These are phyloP conservation scores for Spiraea crenata DNA, from an alignment of 331 rosid genomes.

Conservation along the genomic window DNA sequence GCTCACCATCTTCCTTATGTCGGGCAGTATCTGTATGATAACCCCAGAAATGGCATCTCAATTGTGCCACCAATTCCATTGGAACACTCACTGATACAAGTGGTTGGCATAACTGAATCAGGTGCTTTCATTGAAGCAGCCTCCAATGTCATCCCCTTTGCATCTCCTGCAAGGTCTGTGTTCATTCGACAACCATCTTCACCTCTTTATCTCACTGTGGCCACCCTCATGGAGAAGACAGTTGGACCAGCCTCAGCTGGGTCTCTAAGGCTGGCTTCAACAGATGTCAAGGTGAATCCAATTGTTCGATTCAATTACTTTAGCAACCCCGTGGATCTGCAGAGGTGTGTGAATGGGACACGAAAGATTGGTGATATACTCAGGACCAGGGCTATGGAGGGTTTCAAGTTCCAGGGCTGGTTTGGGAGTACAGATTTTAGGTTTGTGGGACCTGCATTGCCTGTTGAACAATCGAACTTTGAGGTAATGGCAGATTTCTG, in stretches of 20 bases:
- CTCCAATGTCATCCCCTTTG: constrained; percentile 64
- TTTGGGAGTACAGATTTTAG: constrained; percentile 52
- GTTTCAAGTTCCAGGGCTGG: constrained; percentile 57
- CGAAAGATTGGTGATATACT: constrained; percentile 58
- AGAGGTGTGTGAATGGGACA: constrained; percentile 72
- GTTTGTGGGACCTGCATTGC: constrained; percentile 68
- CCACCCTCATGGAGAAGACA: constrained; percentile 72
- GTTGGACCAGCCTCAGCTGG: constrained; percentile 66
- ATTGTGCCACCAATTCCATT: constrained; percentile 67
- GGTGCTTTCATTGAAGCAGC: constrained; percentile 90
- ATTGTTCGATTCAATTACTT: constrained; percentile 81
- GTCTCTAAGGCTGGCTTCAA: constrained; percentile 54
- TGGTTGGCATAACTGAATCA: constrained; percentile 71
- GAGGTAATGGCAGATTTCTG: constrained; percentile 67
- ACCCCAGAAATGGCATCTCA: constrained; percentile 78
- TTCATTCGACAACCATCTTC: constrained; percentile 51
- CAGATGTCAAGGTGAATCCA: constrained; percentile 55
- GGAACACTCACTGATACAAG: constrained; percentile 86
- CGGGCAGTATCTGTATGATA: constrained; percentile 72
- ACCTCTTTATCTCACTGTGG: constrained; percentile 64
- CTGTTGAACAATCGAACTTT: constrained; percentile 31
- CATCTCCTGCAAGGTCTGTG: constrained; percentile 35
- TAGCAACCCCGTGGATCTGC: constrained; percentile 42
- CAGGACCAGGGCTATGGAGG: constrained; percentile 53
- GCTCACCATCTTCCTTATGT: constrained; percentile 67